phyloP scores from a whole-genome alignment of 108 stramenopile species.

The Pseudonitzschia pungens region DNA sequence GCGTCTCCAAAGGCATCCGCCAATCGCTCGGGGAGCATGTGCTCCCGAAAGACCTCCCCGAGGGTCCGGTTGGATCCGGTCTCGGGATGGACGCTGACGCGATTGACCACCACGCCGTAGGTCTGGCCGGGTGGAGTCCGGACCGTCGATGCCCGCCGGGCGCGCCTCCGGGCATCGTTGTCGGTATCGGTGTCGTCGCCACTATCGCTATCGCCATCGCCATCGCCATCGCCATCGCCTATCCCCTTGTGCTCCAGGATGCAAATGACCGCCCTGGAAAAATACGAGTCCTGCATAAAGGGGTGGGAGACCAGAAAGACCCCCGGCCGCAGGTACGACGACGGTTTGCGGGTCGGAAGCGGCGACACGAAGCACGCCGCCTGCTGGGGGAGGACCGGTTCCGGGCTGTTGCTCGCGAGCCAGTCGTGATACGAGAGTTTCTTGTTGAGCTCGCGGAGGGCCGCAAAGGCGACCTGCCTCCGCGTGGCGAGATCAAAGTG shows the following conservation, averaged over 20 bases:
- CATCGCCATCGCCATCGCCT: neutral
- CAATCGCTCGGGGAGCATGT: conserved; percentile 35
- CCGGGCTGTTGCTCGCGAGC: conserved; percentile 17
- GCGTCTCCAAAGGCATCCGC: conserved; percentile 60
- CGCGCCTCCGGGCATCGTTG: conserved; percentile 2
- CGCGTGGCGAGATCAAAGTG: conserved; percentile 48
- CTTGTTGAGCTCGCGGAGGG: conserved; percentile 71
- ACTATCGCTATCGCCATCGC: neutral
- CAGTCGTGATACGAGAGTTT: conserved; percentile 64
- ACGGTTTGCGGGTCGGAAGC: conserved; percentile 29
- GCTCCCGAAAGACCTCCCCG: conserved; percentile 32
- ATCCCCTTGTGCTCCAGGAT: conserved; percentile 56
- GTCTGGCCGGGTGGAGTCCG: conserved; percentile 46
- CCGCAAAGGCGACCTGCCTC: conserved; percentile 61
- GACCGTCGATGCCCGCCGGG: conserved; percentile 11
- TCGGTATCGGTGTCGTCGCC: neutral
- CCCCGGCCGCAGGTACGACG: conserved; percentile 60
- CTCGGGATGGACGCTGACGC: conserved; percentile 43
- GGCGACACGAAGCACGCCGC: conserved; percentile 31
- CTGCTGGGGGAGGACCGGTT: conserved; percentile 18
- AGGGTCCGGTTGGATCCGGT: conserved; percentile 29
- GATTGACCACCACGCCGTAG: conserved; percentile 83
- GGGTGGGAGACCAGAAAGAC: conserved; percentile 82
- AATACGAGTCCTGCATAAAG: conserved; percentile 67
- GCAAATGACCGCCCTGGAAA: conserved; percentile 72